phyloP scores from a whole-genome alignment of 257 asterid genomes.

The Echites panduratus region DNA sequence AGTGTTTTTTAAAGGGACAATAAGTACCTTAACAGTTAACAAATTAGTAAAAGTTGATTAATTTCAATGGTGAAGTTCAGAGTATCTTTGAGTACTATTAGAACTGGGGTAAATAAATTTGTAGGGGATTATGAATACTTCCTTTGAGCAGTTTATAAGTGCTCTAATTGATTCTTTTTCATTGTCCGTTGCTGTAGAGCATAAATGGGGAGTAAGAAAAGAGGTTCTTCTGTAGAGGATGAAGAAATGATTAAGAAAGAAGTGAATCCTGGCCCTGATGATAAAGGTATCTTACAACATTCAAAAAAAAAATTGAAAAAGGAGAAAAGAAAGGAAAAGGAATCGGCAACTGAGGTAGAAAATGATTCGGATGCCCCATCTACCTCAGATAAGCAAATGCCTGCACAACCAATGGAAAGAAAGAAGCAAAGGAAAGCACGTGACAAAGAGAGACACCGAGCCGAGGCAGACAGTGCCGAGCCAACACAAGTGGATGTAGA shows the following conservation, averaged over 20 bases:
- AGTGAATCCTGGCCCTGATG: slow-evolving; percentile 24
- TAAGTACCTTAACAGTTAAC: background rate
- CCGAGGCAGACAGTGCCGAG: slow-evolving; percentile 22
- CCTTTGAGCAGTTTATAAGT: background rate
- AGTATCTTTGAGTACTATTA: background rate
- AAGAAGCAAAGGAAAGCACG: slow-evolving; percentile 45
- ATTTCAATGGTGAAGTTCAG: background rate
- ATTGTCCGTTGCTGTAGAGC: background rate
- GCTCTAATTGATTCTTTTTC: background rate
- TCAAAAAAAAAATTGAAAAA: slow-evolving; percentile 53
- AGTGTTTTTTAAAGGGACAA: background rate
- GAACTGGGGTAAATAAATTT: background rate
- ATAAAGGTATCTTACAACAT: slow-evolving; percentile 31
- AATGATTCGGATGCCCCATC: slow-evolving; percentile 33
- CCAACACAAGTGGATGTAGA: slow-evolving; percentile 24
- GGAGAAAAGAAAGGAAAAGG: slow-evolving; percentile 38
- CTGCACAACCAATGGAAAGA: slow-evolving; percentile 65
- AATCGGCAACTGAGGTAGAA: slow-evolving; percentile 23
- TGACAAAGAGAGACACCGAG: slow-evolving; percentile 53
- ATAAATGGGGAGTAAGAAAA: slow-evolving; percentile 60
- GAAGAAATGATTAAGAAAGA: slow-evolving; percentile 23
- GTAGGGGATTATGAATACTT: background rate
- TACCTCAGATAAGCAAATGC: slow-evolving; percentile 26
- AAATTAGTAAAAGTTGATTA: background rate
- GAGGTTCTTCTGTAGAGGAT: slow-evolving; percentile 38